Evolutionary conservation across 2,329 filamentous ascomycete genomes (phyloP).

Genomic region (Diaporthe longicolla): DNA sequence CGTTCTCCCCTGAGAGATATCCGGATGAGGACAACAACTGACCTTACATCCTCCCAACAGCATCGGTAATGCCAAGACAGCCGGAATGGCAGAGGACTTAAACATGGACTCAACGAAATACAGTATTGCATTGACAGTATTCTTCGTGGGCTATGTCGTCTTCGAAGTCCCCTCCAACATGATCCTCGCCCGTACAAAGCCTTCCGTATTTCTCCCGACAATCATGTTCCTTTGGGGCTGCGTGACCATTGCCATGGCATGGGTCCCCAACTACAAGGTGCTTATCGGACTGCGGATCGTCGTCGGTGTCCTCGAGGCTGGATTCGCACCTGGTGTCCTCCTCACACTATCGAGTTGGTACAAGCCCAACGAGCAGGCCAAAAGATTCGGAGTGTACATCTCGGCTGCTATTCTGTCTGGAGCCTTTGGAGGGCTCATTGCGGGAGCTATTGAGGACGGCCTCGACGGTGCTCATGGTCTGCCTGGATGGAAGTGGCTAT

Average conservation of each 20-base stretch:
- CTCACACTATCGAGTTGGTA: conserved; percentile 78
- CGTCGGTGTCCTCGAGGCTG: conserved; percentile 69
- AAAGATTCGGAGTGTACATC: conserved; percentile 71
- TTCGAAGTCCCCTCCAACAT: conserved; percentile 63
- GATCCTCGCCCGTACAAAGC: conserved; percentile 58
- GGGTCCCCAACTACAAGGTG: conserved; percentile 52
- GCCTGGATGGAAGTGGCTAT: conserved; percentile 62
- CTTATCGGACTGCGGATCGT: conserved; percentile 57
- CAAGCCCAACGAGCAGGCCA: conserved; percentile 44
- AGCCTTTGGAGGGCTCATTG: conserved; percentile 73
- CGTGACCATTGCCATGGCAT: conserved; percentile 56
- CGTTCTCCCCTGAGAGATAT: conserved; percentile 43
- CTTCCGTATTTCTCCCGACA: conserved; percentile 53
- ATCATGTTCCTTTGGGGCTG: conserved; percentile 59
- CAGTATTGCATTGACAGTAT: conserved; percentile 57
- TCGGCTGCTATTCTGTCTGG: conserved; percentile 77
- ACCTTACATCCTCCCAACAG: neutral
- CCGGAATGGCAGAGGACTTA: conserved; percentile 59
- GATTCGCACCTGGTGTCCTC: conserved; percentile 69
- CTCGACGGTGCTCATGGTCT: conserved; percentile 67
- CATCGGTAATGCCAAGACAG: conserved; percentile 57
- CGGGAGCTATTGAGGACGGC: conserved; percentile 67
- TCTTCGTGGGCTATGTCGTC: conserved; percentile 59
- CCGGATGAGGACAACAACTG: neutral
- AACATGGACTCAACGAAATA: conserved; percentile 57